Evolutionary conservation across 768 basidiomycete species (phyloP).

Genomic region (Pleurotus cornucopiae): DNA sequence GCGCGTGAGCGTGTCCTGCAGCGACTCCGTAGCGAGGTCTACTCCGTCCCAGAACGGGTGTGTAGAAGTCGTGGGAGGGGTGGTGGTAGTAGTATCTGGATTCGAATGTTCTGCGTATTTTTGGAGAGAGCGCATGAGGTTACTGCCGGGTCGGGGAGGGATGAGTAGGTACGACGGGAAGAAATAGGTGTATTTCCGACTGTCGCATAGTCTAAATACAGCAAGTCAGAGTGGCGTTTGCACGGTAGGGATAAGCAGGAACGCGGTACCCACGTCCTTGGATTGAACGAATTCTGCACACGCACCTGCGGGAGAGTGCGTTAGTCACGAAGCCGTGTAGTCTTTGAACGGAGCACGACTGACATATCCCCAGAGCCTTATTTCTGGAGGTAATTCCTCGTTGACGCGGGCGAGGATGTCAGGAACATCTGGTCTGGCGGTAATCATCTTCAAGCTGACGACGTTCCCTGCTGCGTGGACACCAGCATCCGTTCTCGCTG

Average conservation of each 20-base stretch:
- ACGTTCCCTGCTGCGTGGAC: constrained; percentile 97
- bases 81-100: constrained; percentile 1
- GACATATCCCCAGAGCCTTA: constrained; percentile 89
- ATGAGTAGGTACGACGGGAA: constrained; percentile 92
- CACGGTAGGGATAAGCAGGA: constrained; percentile 3
- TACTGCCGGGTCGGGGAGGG: constrained; percentile 78
- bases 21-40: constrained; percentile 30
- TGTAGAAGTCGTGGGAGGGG: constrained; percentile 15
- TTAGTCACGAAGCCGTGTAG: neutral
- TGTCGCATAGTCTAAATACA: constrained; percentile 73
- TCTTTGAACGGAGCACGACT: constrained; percentile 22
- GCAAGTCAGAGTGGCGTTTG: constrained; percentile 9
- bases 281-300: constrained; percentile 80
- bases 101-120: constrained; percentile 22
- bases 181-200: constrained; percentile 96
- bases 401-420: constrained; percentile 77
- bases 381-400: constrained; percentile 82
- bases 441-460: constrained; percentile 89
- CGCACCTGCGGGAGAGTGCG: constrained; percentile 39
- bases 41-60: constrained; percentile 63
- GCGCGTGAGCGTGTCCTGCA: constrained; percentile 56
- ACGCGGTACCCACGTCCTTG: constrained; percentile 46
- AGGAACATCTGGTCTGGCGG: constrained; percentile 62
- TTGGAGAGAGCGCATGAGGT: constrained; percentile 44
- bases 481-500: constrained; percentile 94